These are phyloP conservation scores for Davidsoniella australis DNA, from an alignment of 2,329 filamentous ascomycete genomes.

Conservation along the genomic window DNA sequence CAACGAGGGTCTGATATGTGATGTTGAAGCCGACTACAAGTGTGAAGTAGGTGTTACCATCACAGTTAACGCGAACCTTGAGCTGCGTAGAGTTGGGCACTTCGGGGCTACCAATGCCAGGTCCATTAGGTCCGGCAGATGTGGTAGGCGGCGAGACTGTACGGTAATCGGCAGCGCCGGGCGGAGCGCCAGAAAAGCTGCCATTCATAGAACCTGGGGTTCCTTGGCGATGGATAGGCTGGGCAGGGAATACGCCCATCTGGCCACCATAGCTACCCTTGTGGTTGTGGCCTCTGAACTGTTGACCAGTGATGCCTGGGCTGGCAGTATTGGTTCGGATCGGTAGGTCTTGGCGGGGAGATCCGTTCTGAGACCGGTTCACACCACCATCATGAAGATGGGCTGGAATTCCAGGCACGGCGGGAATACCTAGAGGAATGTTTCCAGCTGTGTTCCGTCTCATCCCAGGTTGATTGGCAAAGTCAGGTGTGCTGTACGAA, in stretches of 20 bases:
- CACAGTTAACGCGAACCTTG: conserved; percentile 89
- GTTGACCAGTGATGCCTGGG: conserved; percentile 48
- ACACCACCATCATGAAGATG: conserved; percentile 48
- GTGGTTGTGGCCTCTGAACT: conserved; percentile 27
- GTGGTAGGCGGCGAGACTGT: conserved; percentile 30
- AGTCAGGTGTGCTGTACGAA: conserved; percentile 91
- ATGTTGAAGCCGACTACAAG: conserved; percentile 95
- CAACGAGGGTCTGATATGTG: conserved; percentile 79
- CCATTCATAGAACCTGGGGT: conserved; percentile 23
- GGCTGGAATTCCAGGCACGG: conserved; percentile 59
- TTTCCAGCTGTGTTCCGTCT: conserved; percentile 29
- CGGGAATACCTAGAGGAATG: conserved; percentile 44
- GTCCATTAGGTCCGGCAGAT: not conserved
- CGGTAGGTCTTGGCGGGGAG: conserved; percentile 53
- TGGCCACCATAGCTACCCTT: conserved; percentile 32
- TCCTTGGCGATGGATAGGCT: conserved; percentile 35
- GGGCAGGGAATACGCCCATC: conserved; percentile 38
- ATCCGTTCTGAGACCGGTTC: conserved; percentile 66
- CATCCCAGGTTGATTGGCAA: conserved; percentile 48
- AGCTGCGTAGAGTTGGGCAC: conserved; percentile 53
- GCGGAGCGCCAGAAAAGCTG: conserved; percentile 18
- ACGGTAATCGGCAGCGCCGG: conserved; percentile 24
- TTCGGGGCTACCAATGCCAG: conserved; percentile 28
- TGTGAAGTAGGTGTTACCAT: conserved; percentile 71
- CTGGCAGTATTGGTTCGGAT: conserved; percentile 54